Evolutionary conservation across 352 stramenopile genomes (phyloP).

Genomic region (Thraustochytrium striatum): DNA sequence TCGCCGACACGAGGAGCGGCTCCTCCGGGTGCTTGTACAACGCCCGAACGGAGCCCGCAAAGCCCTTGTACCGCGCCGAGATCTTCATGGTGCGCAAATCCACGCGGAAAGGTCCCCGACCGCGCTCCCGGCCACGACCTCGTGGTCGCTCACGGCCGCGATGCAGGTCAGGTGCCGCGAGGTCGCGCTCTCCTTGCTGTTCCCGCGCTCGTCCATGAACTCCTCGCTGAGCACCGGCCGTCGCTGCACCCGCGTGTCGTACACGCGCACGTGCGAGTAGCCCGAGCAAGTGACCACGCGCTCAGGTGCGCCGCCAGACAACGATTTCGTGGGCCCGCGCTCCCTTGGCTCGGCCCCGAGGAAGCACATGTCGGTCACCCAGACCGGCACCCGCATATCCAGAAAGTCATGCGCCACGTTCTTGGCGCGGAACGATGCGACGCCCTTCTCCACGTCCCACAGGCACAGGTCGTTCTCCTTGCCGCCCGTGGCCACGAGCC

Average conservation of each 20-base stretch:
- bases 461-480: slow-evolving; percentile 73
- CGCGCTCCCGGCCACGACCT: slow-evolving; percentile 77
- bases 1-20: slow-evolving; percentile 78
- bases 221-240: slow-evolving; percentile 62
- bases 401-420: slow-evolving; percentile 79
- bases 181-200: background rate
- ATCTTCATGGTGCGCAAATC: slow-evolving; percentile 79
- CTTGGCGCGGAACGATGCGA: slow-evolving; percentile 71
- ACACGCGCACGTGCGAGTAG: slow-evolving; percentile 72
- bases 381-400: slow-evolving; percentile 78
- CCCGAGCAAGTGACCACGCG: slow-evolving; percentile 69
- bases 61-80: slow-evolving; percentile 75
- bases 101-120: slow-evolving; percentile 74
- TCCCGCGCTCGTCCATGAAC: slow-evolving; percentile 11
- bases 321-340: slow-evolving; percentile 57
- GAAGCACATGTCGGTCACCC: slow-evolving; percentile 68
- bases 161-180: slow-evolving; percentile 41
- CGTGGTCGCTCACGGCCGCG: slow-evolving; percentile 49
- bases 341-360: slow-evolving; percentile 49
- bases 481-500: slow-evolving; percentile 64
- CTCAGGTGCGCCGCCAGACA: slow-evolving; percentile 58
- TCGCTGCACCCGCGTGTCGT: slow-evolving; percentile 77
- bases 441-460: slow-evolving; percentile 72
- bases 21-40: slow-evolving; percentile 80
- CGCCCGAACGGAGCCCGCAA: slow-evolving; percentile 79